These are phyloP conservation scores for Boletus reticuloceps DNA, from an alignment of 768 basidiomycete genomes.

Conservation along the genomic window DNA sequence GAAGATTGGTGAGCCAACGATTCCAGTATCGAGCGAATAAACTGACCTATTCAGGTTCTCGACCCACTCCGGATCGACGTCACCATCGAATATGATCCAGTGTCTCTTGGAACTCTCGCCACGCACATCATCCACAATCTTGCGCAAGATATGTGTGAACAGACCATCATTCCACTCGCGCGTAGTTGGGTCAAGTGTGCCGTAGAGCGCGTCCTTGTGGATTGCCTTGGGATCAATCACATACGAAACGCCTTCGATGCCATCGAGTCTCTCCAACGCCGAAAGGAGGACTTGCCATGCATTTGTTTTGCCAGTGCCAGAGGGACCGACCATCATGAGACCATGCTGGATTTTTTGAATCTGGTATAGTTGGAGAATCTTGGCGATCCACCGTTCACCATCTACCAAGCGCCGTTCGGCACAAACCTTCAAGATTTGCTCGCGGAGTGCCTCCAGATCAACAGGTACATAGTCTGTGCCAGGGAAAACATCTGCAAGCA, in stretches of 20 bases:
- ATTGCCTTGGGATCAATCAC: constrained; percentile 99
- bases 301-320: constrained; percentile 94
- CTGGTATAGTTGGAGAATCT: constrained; percentile 97
- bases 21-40: background rate
- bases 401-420: constrained; percentile 78
- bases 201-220: constrained; percentile 97
- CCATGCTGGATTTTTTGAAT: constrained; percentile 99
- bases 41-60: constrained; percentile 96
- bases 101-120: constrained; percentile 96
- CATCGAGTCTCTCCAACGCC: constrained; percentile 89
- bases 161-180: constrained; percentile 99
- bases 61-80: constrained; percentile 99
- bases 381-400: constrained; percentile 89
- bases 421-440: constrained; percentile 85
- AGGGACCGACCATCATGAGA: constrained; percentile 99
- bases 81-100: constrained; percentile 99
- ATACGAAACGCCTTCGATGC: constrained; percentile 88
- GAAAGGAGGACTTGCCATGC: constrained; percentile 94
- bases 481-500: constrained; percentile 96
- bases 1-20: constrained; percentile 3
- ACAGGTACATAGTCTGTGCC: constrained; percentile 90
- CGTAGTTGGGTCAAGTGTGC: constrained; percentile 94
- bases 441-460: constrained; percentile 80
- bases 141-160: constrained; percentile 95
- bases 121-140: constrained; percentile 97